Conservation (phyloP, 2,329 filamentous ascomycete species). For the Alternaria longipes region DNA sequence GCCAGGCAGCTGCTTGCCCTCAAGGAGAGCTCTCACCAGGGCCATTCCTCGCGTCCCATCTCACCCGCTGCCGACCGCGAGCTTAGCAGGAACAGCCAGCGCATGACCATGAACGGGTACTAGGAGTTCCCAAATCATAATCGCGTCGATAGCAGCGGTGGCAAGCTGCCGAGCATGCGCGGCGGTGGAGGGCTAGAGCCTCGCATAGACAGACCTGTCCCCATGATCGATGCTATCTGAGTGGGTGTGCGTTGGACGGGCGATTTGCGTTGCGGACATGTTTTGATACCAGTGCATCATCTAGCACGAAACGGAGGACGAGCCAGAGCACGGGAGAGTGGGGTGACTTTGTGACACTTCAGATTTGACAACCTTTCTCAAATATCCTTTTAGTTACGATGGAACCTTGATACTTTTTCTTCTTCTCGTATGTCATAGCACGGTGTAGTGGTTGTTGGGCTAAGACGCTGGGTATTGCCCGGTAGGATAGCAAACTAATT, state of each 20-base stretch:
- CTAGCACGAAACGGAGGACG: slow-evolving; percentile 37
- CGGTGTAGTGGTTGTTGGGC: slow-evolving; percentile 28
- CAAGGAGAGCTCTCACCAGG: slow-evolving; percentile 91
- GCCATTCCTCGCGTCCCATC: slow-evolving; percentile 86
- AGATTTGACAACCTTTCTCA: slow-evolving; percentile 41
- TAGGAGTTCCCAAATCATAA: slow-evolving; percentile 60
- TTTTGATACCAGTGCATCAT: slow-evolving; percentile 53
- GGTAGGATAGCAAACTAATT: slow-evolving; percentile 42
- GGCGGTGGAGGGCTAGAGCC: slow-evolving; percentile 13
- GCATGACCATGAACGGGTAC: slow-evolving; percentile 99
- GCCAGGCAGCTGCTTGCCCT: slow-evolving; percentile 97
- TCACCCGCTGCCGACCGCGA: slow-evolving; percentile 94
- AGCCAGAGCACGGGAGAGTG: slow-evolving; percentile 15
- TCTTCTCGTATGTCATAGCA: slow-evolving; percentile 45
- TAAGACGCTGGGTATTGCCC: slow-evolving; percentile 28
- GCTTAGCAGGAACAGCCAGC: slow-evolving; percentile 94
- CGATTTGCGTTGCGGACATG: slow-evolving; percentile 28
- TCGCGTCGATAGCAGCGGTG: slow-evolving; percentile 44
- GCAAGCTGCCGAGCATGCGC: slow-evolving; percentile 21
- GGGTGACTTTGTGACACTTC: slow-evolving; percentile 33
- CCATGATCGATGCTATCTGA: slow-evolving; percentile 40
- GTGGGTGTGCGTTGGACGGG: slow-evolving; percentile 1
- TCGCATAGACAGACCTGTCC: slow-evolving; percentile 34
- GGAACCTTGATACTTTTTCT: slow-evolving; percentile 38
- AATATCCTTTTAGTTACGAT: slow-evolving; percentile 49